Conservation (phyloP, 2,329 filamentous ascomycete genomes). For the Coniochaeta sp. region DNA sequence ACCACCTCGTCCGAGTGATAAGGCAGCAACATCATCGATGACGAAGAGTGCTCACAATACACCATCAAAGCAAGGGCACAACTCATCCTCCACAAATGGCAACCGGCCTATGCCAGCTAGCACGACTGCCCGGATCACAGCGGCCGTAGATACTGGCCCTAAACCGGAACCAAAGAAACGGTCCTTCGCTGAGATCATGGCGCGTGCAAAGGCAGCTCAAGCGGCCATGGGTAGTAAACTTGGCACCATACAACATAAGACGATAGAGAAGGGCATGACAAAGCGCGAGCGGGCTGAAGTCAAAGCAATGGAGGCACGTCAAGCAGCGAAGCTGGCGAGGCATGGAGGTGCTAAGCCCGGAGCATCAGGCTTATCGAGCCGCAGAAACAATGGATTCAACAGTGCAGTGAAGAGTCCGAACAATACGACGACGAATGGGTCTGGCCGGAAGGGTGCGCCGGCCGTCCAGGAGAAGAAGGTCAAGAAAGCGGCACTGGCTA, state of each 20-base stretch:
- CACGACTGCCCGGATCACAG: constrained; percentile 6
- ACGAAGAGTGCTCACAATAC: not conserved
- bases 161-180: constrained; percentile 58
- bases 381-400: not conserved
- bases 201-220: constrained; percentile 61
- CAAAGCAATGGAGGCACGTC: constrained; percentile 32
- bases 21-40: constrained; percentile 1
- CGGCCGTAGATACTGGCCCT: constrained; percentile 27
- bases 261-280: constrained; percentile 55
- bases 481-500: constrained; percentile 55
- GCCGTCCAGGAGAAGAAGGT: constrained; percentile 45
- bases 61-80: not conserved
- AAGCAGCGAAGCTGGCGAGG: constrained; percentile 10
- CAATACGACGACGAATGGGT: not conserved
- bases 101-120: constrained; percentile 8
- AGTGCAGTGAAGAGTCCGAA: not conserved
- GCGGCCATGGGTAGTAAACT: constrained; percentile 47
- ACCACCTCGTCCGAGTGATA: not conserved
- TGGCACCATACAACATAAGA: constrained; percentile 69
- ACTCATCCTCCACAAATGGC: constrained; percentile 3
- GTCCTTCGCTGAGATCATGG: constrained; percentile 67
- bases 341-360: not conserved
- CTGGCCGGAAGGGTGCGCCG: constrained; percentile 17
- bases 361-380: not conserved
- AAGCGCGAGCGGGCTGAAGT: constrained; percentile 44